A percentile compares a stretch with the other conserved stretches of the same genome.
These are phyloP conservation scores for Earliella scabrosa DNA, from an alignment of 1,284 basidiomycete species.

Conservation along the genomic window DNA sequence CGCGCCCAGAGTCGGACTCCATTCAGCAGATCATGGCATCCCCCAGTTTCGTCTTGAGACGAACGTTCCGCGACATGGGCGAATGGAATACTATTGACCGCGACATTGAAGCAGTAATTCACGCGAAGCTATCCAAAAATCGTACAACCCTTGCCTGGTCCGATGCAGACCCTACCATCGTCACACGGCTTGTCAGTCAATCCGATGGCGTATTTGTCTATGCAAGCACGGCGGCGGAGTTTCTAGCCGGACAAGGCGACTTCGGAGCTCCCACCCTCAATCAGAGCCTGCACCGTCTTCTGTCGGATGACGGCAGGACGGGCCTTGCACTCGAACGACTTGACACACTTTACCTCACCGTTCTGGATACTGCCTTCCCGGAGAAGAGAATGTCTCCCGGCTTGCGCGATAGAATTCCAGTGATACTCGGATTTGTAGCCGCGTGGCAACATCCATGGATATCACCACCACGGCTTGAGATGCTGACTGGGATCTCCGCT, in stretches of 20 bases:
- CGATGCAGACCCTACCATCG: not conserved
- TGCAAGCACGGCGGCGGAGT: slow-evolving; percentile 8
- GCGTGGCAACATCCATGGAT: slow-evolving; percentile 4
- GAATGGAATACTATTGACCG: not conserved
- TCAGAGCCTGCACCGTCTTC: not conserved
- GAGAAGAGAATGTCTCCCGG: too few relatives aligned
- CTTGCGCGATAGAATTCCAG: not conserved
- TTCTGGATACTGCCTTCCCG: slow-evolving; percentile 10
- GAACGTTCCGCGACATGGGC: too few relatives aligned
- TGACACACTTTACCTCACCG: slow-evolving; percentile 12
- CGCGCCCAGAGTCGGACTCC: not conserved
- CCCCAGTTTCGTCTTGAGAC: too few relatives aligned
- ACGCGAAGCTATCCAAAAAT: not conserved
- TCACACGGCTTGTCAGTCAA: not conserved
- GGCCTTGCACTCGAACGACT: not conserved
- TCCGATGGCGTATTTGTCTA: slow-evolving; percentile 19
- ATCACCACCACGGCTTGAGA: slow-evolving; percentile 2
- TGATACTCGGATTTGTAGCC: slow-evolving; percentile 11
- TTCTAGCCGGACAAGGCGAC: not conserved
- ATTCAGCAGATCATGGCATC: not conserved
- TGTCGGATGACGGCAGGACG: not conserved
- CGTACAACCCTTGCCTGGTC: not conserved
- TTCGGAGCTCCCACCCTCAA: not conserved
- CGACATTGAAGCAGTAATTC: slow-evolving; percentile 12
- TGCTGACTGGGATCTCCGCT: not conserved